Conservation (phyloP, 2,329 filamentous ascomycete genomes). For the Pseudogymnoascus sp. region DNA sequence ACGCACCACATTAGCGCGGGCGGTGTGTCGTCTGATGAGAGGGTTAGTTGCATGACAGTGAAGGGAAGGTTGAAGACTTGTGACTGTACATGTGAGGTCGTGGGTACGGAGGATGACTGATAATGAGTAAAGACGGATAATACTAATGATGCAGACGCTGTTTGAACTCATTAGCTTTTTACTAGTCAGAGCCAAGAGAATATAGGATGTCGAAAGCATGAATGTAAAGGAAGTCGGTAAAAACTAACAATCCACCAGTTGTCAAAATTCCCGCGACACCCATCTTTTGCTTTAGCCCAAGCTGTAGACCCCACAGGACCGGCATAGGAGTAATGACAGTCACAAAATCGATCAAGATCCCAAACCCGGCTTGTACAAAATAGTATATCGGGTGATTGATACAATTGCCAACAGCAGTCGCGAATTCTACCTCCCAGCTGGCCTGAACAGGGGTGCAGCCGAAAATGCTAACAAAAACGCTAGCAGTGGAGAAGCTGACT, state of each 20-base stretch:
- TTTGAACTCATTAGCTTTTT: not conserved
- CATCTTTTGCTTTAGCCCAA: slow-evolving; percentile 35
- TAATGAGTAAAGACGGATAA: slow-evolving; percentile 17
- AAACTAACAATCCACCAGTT: not conserved
- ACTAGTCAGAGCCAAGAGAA: not conserved
- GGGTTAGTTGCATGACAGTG: not conserved
- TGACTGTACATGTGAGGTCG: slow-evolving; percentile 14
- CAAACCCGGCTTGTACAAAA: slow-evolving; percentile 23
- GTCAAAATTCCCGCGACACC: slow-evolving; percentile 32
- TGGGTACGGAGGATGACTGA: slow-evolving; percentile 12
- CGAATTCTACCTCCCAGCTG: slow-evolving; percentile 20
- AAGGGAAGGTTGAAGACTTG: not conserved
- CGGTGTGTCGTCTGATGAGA: slow-evolving; percentile 13
- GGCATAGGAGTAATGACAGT: slow-evolving; percentile 32
- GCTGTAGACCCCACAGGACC: slow-evolving; percentile 36
- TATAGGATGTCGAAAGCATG: not conserved
- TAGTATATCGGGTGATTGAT: slow-evolving; percentile 24
- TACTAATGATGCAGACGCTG: slow-evolving; percentile 20
- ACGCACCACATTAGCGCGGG: slow-evolving; percentile 21
- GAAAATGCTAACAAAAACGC: slow-evolving; percentile 22
- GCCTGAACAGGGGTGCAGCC: slow-evolving; percentile 22
- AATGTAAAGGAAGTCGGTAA: slow-evolving; percentile 24
- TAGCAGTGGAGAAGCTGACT: slow-evolving; percentile 20
- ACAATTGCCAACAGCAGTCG: slow-evolving; percentile 17
- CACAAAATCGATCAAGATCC: slow-evolving; percentile 22